These are phyloP conservation scores for Terfezia boudieri DNA, from an alignment of 495 filamentous ascomycete genomes.

Conservation along the genomic window DNA sequence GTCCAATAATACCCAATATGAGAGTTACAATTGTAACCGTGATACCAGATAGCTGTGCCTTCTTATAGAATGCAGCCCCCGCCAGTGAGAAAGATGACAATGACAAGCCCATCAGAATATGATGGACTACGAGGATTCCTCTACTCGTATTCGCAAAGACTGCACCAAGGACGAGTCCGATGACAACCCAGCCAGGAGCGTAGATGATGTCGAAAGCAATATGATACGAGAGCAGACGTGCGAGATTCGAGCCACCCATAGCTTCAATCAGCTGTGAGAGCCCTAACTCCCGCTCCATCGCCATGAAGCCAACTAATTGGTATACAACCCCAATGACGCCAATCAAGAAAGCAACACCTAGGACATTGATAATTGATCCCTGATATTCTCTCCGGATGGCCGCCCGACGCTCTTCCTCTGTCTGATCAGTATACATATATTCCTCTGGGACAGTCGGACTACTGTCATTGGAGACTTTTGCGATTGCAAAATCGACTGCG, in stretches of 20 bases:
- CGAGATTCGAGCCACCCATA: conserved; percentile 58
- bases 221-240: conserved; percentile 43
- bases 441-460: conserved; percentile 22
- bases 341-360: conserved; percentile 45
- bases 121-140: conserved; percentile 34
- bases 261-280: conserved; percentile 63
- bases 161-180: conserved; percentile 37
- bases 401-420: conserved; percentile 36
- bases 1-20: conserved; percentile 43
- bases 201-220: conserved; percentile 47
- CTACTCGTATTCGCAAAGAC: conserved; percentile 39
- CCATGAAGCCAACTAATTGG: conserved; percentile 54
- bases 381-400: conserved; percentile 27
- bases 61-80: conserved; percentile 50
- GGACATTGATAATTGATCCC: conserved; percentile 35
- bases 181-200: conserved; percentile 44
- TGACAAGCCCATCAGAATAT: conserved; percentile 40
- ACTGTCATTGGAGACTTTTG: conserved; percentile 17
- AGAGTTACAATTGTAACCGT: conserved; percentile 40
- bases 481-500: conserved; percentile 52
- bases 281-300: conserved; percentile 53
- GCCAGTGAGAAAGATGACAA: conserved; percentile 47
- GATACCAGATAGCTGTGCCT: conserved; percentile 56
- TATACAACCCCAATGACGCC: conserved; percentile 49
- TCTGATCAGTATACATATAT: conserved; percentile 51